Conservation (phyloP, 306 rosid species). For the Quercus mongolica region DNA sequence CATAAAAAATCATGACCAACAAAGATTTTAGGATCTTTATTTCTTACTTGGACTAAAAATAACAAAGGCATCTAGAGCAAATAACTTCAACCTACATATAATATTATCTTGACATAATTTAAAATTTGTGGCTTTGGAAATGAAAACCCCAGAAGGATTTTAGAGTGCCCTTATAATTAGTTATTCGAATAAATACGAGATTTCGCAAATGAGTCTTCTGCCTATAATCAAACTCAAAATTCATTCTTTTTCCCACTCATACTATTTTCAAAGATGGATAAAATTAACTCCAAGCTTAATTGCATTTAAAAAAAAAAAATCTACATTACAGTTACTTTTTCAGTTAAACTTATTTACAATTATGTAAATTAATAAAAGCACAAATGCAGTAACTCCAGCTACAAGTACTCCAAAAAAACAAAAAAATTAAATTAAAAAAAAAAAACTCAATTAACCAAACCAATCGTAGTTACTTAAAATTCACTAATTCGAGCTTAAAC, state of each 20-base stretch:
- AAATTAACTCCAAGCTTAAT: background rate
- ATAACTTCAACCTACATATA: background rate
- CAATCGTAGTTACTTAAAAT: too few relatives aligned
- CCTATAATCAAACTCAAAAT: background rate
- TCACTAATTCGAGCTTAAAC: too few relatives aligned
- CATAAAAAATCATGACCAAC: conserved; percentile 15
- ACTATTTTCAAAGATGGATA: background rate
- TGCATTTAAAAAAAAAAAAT: background rate
- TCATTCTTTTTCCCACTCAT: background rate
- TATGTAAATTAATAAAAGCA: background rate
- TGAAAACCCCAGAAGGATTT: background rate
- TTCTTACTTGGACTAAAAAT: background rate
- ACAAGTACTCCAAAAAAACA: background rate
- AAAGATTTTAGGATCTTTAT: background rate
- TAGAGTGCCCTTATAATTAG: background rate
- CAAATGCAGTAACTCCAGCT: background rate
- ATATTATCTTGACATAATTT: background rate
- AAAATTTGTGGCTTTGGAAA: background rate
- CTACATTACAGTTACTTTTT: background rate
- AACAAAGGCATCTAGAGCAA: background rate
- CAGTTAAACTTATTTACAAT: background rate
- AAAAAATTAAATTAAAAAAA: too few relatives aligned
- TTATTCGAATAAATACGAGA: background rate
- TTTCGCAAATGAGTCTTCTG: background rate
- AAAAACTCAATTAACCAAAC: too few relatives aligned